A percentile compares a stretch with the other conserved stretches of the same genome.
Evolutionary conservation across 148 eudicot genomes (phyloP).

Genomic region (Persicaria maculosa): DNA sequence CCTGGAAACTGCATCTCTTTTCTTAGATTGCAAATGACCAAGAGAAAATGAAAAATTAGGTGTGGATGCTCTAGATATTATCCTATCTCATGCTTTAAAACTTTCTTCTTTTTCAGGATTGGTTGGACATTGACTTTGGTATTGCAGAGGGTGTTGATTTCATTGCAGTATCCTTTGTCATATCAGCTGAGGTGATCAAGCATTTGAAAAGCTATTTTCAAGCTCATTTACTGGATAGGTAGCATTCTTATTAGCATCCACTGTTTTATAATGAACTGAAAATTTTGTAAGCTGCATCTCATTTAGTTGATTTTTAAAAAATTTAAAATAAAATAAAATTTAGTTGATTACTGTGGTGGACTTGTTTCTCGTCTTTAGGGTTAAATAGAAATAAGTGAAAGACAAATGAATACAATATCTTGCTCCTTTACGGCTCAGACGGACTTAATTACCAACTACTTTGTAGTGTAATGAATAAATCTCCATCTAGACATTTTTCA

Average conservation of each 20-base stretch:
- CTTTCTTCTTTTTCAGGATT: constrained; percentile 56
- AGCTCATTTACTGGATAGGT: constrained; percentile 34
- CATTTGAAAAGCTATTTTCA: constrained; percentile 87
- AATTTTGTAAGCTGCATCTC: not conserved
- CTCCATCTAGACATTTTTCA: not conserved
- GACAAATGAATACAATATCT: not conserved
- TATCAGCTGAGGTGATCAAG: constrained; percentile 91
- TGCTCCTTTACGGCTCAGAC: not conserved
- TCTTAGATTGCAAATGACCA: not conserved
- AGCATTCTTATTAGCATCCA: not conserved
- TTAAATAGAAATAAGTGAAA: not conserved
- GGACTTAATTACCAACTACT: not conserved
- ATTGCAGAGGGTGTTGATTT: constrained; percentile 95
- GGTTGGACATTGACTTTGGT: constrained; percentile 97
- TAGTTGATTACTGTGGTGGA: not conserved
- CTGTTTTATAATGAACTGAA: not conserved
- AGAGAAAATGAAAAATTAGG: not conserved
- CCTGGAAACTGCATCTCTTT: not conserved
- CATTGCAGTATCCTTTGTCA: constrained; percentile 90
- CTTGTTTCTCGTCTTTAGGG: not conserved
- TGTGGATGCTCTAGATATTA: not conserved
- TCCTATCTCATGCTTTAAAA: constrained; percentile 14
- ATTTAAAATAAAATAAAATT: not conserved
- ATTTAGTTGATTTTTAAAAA: not conserved
- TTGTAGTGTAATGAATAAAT: not conserved